phyloP scores from a whole-genome alignment of 176 grass and related monocot genomes.

The Aechmea fasciata region DNA sequence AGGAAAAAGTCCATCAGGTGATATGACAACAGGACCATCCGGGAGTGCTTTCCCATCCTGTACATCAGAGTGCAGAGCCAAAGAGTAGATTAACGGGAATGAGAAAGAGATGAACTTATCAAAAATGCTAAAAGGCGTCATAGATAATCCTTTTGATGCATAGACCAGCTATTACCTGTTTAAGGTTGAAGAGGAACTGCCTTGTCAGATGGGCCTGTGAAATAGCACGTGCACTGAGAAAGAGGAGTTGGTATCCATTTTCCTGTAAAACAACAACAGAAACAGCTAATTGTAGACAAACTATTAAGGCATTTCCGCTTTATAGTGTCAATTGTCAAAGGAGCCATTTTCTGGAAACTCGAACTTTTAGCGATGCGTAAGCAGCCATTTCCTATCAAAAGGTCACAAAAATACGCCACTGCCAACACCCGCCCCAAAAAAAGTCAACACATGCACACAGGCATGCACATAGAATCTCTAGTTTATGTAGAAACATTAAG shows the following conservation, averaged over 20 bases:
- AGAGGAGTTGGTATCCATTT: conserved; percentile 93
- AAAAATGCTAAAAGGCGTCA: not conserved
- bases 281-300: conserved; percentile 11
- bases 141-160: not conserved
- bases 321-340: not conserved
- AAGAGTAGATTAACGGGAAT: not conserved
- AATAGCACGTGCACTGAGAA: conserved; percentile 87
- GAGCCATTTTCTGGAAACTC: not conserved
- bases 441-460: no score
- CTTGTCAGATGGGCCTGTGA: conserved; percentile 91
- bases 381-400: no score
- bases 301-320: conserved; percentile 2
- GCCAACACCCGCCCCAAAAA: no score
- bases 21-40: conserved; percentile 94
- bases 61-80: conserved; percentile 24
- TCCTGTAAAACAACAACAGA: conserved; percentile 43
- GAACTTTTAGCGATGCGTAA: not conserved
- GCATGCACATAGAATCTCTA: no score
- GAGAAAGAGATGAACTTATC: not conserved
- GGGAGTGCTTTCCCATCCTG: conserved; percentile 94
- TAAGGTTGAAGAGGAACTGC: conserved; percentile 86
- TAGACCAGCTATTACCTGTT: conserved; percentile 43
- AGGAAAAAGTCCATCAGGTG: conserved; percentile 92
- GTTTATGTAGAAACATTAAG: no score
- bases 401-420: no score